phyloP scores from a whole-genome alignment of 192 early-diverging fungal species.

The Coemansia furcata region DNA sequence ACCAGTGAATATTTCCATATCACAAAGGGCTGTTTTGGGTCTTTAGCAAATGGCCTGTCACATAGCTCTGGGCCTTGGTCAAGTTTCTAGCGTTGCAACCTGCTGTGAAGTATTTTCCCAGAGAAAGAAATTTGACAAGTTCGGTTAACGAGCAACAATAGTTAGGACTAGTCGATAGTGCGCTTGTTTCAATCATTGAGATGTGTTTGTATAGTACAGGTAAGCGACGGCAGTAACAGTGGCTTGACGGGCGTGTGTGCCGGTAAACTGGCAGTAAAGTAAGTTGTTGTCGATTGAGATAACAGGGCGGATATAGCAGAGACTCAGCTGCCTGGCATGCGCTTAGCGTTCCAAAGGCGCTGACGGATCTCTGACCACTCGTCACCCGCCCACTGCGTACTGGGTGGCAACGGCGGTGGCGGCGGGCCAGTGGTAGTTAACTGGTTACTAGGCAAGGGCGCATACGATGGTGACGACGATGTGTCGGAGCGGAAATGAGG shows the following conservation, averaged over 20 bases:
- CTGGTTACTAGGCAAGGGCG: not conserved
- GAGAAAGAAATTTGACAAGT: not conserved
- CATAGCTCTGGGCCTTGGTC: no score
- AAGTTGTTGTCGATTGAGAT: not conserved
- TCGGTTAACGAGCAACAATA: not conserved
- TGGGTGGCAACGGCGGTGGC: not conserved
- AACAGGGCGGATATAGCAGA: not conserved
- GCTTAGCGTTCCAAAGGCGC: conserved; percentile 50
- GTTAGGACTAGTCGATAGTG: not conserved
- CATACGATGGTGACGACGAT: conserved; percentile 1
- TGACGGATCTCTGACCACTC: conserved; percentile 45
- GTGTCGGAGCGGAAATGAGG: conserved; percentile 8
- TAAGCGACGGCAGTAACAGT: not conserved
- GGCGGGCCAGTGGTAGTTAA: not conserved
- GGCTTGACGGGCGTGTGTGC: not conserved
- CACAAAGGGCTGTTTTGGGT: not conserved
- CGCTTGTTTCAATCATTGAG: not conserved
- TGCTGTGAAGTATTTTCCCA: not conserved
- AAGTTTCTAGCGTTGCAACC: not conserved
- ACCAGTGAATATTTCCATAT: not conserved
- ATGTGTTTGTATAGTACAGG: conserved; percentile 7
- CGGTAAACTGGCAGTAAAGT: not conserved
- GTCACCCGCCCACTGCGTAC: conserved; percentile 24
- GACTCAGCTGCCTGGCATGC: not conserved
- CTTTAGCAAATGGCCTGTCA: not conserved